phyloP scores from a whole-genome alignment of 345 rosid genomes.

The Erodium maritimum region DNA sequence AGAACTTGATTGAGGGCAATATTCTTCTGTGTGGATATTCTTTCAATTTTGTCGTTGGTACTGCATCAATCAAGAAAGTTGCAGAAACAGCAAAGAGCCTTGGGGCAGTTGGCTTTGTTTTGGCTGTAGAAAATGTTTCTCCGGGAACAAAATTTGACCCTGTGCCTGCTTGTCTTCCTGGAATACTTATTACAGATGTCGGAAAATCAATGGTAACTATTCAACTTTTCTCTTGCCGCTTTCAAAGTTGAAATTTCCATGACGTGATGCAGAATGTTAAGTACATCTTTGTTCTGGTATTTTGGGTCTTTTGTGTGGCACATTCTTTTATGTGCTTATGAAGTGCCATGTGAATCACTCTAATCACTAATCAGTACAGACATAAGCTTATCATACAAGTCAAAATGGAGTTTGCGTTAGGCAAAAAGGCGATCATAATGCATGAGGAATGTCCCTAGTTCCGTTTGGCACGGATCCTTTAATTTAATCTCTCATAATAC shows the following conservation, averaged over 20 bases:
- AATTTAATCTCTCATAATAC: too few species aligned
- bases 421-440: not conserved
- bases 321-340: too few species aligned
- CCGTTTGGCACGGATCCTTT: too few species aligned
- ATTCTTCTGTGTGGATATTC: conserved; percentile 96
- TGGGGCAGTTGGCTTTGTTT: conserved; percentile 92
- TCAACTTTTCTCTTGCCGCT: not conserved
- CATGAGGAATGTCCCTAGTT: not conserved
- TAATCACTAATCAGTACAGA: too few species aligned
- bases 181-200: conserved; percentile 76
- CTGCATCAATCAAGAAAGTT: conserved; percentile 90
- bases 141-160: conserved; percentile 96
- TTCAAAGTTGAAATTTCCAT: too few species aligned
- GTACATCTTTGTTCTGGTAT: too few species aligned
- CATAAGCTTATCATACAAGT: too few species aligned
- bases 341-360: too few species aligned
- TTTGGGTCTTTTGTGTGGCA: too few species aligned
- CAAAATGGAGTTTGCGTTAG: not conserved
- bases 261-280: too few species aligned
- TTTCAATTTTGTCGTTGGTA: conserved; percentile 85
- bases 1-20: conserved; percentile 71
- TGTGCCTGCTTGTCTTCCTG: conserved; percentile 77
- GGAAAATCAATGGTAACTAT: conserved; percentile 62
- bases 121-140: conserved; percentile 89
- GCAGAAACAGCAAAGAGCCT: conserved; percentile 82